Base-by-base conservation (phyloP, 495 filamentous ascomycete genomes). In the Amorphotheca resinae region DNA sequence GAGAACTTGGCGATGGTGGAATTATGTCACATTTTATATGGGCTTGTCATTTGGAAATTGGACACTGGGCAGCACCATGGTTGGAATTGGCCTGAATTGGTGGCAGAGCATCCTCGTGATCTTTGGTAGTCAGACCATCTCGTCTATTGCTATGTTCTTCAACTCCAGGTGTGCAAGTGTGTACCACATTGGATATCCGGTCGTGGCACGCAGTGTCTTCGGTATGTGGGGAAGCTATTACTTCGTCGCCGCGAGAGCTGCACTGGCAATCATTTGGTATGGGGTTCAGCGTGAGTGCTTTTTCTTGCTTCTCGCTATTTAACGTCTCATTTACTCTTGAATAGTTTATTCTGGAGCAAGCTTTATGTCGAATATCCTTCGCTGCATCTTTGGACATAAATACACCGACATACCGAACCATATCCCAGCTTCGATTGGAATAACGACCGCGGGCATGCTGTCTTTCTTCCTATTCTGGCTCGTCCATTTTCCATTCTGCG, bases 381-480 rank as follows among this genome's bases (percentile, higher is more conserved):
- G 56, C 7, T 53, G 50, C 42, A 50, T 54, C 20, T 54, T 54
- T 28, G 47, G 47, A 9, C 47, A 54, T 11, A 30, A 30, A 1
- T 54, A 37, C 16, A 59, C 51, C 33, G 51, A 63, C 41, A 63
- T 67, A 23, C 59, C 61, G n/a, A 64, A 64, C 42, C 52, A 58
- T 38, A 54, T 60, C 16, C 57, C 64, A 0, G 57, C 37, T 11
- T 53, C 50, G n/a, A 48, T 59, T 14, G 64, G 64, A 15, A 67
- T 69, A 37, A 59, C 61, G 15, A 63, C 60, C 9, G 53, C 17
- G 17, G 56, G 55, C 30, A 64, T 70, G 62, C 46, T 67, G 22
- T 50, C 57, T 3, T 68, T 66, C 50, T 57, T 70, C 52, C 40
- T 70, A 9, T 69, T 67, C 51, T 70, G 67, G 67, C 45, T 66